Base-by-base conservation (phyloP, 73 alveolate species). In the Blepharisma japonicum region DNA sequence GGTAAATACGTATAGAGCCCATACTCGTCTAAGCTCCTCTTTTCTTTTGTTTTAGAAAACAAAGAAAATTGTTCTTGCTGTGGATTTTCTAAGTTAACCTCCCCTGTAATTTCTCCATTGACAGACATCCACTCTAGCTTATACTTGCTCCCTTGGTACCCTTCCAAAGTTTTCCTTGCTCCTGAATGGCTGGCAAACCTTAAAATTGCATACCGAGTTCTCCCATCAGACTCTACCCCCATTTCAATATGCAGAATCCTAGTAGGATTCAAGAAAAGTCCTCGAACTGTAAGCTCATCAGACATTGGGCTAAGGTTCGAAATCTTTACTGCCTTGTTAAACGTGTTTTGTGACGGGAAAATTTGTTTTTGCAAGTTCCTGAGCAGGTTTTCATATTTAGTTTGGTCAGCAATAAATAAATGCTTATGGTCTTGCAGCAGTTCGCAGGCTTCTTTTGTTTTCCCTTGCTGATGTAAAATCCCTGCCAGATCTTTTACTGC, bases 401-500 rank as follows among this genome's bases (percentile, higher is more conserved):
- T 70, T n/a, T 18, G 20, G 5, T 70, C 80, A 70, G 38, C 25
- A 20, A 61, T 39, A 70, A 70, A 70, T 38, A 70, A 2, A n/a
- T 70, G 56, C 42, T 70, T 47, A 45, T 70, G 4, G n/a, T 23
- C 66, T 25, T 70, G 11, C 25, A 70, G 61, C 61, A 70, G 27
- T 9, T 39, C 56, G 5, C 56, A 45, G 0, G 80, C 80, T 5
- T 70, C 80, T 45, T 70, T 48, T 0, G 80, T 45, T 45, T 70
- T 70, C n/a, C 66, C 80, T 25, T 45, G 66, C 23, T 39, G 68
- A 45, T 70, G 80, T 38, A 70, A 45, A 70, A 70, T 14, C 42
- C 80, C 80, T 14, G 80, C 80, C 11, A 70, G 61, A 45, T 70
- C 80, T 45, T 70, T 70, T 0, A 70, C 46, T 7, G 80, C 80